Evolutionary conservation across 2,329 filamentous ascomycete species (phyloP).

Genomic region (Colletotrichum horii): DNA sequence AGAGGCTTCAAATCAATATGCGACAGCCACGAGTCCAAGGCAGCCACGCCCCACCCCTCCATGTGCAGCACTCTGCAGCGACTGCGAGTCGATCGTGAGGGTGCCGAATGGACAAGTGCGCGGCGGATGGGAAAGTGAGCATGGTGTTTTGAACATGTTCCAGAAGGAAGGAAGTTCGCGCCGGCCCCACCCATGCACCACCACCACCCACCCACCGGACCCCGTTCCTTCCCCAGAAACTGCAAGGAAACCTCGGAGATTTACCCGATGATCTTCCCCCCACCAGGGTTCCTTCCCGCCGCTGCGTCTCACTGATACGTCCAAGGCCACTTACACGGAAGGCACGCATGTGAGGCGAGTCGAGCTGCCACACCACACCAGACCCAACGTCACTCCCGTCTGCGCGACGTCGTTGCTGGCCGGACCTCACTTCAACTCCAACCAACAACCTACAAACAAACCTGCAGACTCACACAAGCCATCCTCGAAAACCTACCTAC

Average conservation of each 20-base stretch:
- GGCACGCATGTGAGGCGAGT: neutral
- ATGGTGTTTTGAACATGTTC: constrained; percentile 19
- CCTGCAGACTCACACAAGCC: neutral
- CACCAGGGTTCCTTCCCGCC: neutral
- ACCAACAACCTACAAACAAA: neutral
- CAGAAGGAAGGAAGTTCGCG: constrained; percentile 12
- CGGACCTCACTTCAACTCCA: neutral
- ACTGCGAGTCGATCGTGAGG: neutral
- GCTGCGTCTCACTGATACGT: neutral
- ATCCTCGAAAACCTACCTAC: neutral
- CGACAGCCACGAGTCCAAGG: neutral
- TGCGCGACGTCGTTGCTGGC: neutral
- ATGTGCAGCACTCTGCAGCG: neutral
- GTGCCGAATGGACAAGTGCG: neutral
- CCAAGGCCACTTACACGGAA: neutral
- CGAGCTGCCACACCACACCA: neutral
- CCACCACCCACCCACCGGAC: constrained; percentile 3
- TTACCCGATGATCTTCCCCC: neutral
- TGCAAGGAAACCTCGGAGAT: neutral
- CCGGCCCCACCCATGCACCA: constrained; percentile 10
- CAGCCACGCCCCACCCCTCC: neutral
- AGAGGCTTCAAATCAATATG: neutral
- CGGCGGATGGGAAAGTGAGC: neutral
- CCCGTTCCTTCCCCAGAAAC: constrained; percentile 9
- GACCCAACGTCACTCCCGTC: neutral